phyloP scores from a whole-genome alignment of 2,329 filamentous ascomycete species.

The Aspergillus sp. region DNA sequence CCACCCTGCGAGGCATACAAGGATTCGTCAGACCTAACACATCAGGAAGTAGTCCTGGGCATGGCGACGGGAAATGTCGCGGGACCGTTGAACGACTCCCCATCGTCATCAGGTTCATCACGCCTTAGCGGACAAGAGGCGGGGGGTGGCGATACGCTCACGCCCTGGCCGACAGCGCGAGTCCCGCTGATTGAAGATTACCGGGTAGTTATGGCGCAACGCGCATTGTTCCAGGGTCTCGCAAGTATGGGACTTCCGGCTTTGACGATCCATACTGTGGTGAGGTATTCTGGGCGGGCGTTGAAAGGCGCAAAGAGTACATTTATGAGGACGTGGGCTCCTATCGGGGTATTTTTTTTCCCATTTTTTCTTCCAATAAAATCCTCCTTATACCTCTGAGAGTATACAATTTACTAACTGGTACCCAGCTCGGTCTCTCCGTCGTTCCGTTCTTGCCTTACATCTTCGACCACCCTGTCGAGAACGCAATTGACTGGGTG shows the following conservation, averaged over 20 bases:
- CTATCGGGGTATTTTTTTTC: conserved; percentile 72
- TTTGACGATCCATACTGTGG: conserved; percentile 90
- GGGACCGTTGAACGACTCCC: conserved; percentile 12
- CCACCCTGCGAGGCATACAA: conserved; percentile 58
- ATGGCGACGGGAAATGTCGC: conserved; percentile 37
- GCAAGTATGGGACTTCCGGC: conserved; percentile 94
- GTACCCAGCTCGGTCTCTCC: conserved; percentile 59
- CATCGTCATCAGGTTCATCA: background rate
- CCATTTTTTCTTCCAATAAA: background rate
- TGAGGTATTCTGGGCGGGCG: conserved; percentile 83
- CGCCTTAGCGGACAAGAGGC: background rate
- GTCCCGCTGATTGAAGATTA: conserved; percentile 84
- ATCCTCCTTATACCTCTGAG: background rate
- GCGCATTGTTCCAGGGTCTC: conserved; percentile 84
- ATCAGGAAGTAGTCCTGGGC: conserved; percentile 32
- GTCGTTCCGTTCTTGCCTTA: conserved; percentile 81
- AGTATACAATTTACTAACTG: background rate
- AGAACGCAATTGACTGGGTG: conserved; percentile 83
- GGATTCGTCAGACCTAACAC: conserved; percentile 35
- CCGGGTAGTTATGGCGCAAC: conserved; percentile 83
- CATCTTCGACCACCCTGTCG: conserved; percentile 89
- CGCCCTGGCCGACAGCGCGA: conserved; percentile 43
- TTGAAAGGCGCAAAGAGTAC: conserved; percentile 79
- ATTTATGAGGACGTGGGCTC: conserved; percentile 76
- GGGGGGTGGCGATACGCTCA: conserved; percentile 21